These are phyloP conservation scores for Pichia sorboxylosa DNA, from an alignment of 1,139 yeast species.

Conservation along the genomic window DNA sequence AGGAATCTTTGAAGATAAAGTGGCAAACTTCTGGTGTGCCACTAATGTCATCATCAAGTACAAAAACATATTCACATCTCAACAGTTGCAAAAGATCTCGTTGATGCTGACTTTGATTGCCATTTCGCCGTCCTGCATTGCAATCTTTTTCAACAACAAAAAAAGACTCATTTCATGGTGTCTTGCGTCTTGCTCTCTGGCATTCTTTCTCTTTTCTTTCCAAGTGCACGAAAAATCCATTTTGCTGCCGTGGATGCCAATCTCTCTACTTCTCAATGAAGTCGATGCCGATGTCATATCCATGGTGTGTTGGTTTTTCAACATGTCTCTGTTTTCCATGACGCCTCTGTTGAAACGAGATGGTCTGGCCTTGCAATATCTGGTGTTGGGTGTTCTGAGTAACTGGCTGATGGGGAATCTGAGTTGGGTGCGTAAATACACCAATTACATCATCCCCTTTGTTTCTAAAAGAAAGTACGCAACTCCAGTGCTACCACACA, in stretches of 20 bases:
- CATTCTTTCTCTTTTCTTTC: conserved; percentile 81
- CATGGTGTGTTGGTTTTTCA: conserved; percentile 77
- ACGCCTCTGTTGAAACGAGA: conserved; percentile 82
- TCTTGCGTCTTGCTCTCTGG: conserved; percentile 73
- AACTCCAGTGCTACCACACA: conserved; percentile 38
- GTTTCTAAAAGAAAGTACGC: conserved; percentile 24
- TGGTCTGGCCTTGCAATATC: conserved; percentile 60
- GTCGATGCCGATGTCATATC: conserved; percentile 52
- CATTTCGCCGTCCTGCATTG: conserved; percentile 52
- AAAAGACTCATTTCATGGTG: conserved; percentile 55
- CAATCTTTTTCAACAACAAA: conserved; percentile 33
- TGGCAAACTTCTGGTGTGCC: conserved; percentile 95
- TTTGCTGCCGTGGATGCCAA: conserved; percentile 76
- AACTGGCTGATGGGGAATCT: conserved; percentile 78
- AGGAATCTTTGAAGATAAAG: conserved; percentile 96
- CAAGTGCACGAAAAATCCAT: conserved; percentile 95
- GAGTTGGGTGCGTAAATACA: conserved; percentile 31
- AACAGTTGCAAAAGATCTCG: conserved; percentile 53
- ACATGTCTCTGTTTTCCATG: conserved; percentile 72
- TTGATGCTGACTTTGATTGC: conserved; percentile 53
- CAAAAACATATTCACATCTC: conserved; percentile 40
- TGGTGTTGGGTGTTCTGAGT: conserved; percentile 46
- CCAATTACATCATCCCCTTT: conserved; percentile 24
- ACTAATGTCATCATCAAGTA: conserved; percentile 69
- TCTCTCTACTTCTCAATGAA: conserved; percentile 53